Conservation (phyloP, 306 rosid species). For the Corylus heterophylla region DNA sequence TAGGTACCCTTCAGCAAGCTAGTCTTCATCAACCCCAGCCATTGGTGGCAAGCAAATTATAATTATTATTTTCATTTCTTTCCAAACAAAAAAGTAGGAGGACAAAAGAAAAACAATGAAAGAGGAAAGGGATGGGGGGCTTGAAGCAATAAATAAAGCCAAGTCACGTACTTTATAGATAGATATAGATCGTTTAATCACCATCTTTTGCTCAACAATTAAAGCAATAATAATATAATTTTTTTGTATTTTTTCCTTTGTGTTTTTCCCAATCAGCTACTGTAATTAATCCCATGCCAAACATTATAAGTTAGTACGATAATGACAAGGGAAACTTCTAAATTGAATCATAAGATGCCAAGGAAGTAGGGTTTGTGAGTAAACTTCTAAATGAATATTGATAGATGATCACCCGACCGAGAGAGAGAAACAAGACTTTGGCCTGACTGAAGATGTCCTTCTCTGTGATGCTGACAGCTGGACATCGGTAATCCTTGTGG, state of each 20-base stretch:
- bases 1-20: neutral
- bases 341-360: conserved; percentile 16
- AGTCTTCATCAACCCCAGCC: neutral
- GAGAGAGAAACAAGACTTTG: conserved; percentile 3
- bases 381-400: too few relatives aligned
- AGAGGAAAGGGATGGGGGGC: neutral
- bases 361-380: conserved; percentile 5
- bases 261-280: neutral
- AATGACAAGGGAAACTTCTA: conserved; percentile 39
- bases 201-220: neutral
- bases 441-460: conserved; percentile 15
- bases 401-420: conserved; percentile 12
- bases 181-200: neutral
- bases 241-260: neutral
- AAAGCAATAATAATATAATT: neutral
- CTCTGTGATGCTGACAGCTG: conserved; percentile 29
- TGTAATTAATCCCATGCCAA: neutral
- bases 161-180: neutral
- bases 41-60: neutral
- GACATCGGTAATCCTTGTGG: neutral
- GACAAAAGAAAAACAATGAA: conserved; percentile 12
- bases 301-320: conserved; percentile 13
- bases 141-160: neutral
- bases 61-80: neutral
- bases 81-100: conserved; percentile 1